These are phyloP conservation scores for Alternaria ethzedia DNA, from an alignment of 2,329 filamentous ascomycete genomes.

Conservation along the genomic window DNA sequence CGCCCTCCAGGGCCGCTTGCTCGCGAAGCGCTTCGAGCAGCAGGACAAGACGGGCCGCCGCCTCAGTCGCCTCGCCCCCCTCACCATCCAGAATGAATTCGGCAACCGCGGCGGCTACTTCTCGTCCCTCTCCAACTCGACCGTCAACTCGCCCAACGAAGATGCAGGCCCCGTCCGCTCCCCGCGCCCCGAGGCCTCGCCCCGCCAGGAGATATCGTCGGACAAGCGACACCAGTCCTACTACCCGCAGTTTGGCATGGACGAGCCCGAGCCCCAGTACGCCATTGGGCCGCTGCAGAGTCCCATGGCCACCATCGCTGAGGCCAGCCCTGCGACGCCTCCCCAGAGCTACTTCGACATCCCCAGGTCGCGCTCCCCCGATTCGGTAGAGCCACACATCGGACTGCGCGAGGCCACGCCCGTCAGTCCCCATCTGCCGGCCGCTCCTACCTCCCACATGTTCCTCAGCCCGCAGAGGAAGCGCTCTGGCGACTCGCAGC, in stretches of 20 bases:
- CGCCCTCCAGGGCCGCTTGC: constrained; percentile 84
- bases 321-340: constrained; percentile 32
- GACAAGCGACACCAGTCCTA: constrained; percentile 44
- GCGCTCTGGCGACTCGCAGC: constrained; percentile 47
- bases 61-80: constrained; percentile 83
- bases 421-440: constrained; percentile 39
- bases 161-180: constrained; percentile 42
- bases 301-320: constrained; percentile 45
- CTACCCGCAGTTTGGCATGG: constrained; percentile 44
- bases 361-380: constrained; percentile 54
- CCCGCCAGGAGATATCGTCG: constrained; percentile 30
- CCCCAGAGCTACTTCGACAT: constrained; percentile 54
- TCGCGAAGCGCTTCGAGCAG: constrained; percentile 87
- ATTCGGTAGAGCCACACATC: constrained; percentile 51
- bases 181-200: constrained; percentile 35
- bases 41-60: constrained; percentile 72
- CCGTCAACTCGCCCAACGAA: constrained; percentile 62
- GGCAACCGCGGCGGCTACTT: constrained; percentile 81
- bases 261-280: constrained; percentile 36
- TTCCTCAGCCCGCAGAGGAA: constrained; percentile 48
- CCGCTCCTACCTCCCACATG: constrained; percentile 41
- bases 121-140: constrained; percentile 68
- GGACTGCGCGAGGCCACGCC: constrained; percentile 54
- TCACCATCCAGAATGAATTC: constrained; percentile 82
- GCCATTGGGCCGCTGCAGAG: constrained; percentile 38